These are phyloP conservation scores for Lizonia empirigonia DNA, from an alignment of 2,329 filamentous ascomycete species.

Conservation along the genomic window DNA sequence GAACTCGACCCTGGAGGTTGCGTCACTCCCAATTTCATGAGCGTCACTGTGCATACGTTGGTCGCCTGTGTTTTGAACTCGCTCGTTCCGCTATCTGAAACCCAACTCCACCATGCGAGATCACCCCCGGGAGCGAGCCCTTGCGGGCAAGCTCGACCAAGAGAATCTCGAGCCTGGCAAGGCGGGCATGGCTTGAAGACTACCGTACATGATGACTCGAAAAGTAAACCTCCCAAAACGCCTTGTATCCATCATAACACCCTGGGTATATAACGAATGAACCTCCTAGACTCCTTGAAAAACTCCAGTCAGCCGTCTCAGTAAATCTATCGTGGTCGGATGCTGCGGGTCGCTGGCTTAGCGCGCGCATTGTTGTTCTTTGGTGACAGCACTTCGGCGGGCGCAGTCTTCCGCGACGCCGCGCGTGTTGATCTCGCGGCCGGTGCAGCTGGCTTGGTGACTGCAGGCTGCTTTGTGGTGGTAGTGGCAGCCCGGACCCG, in stretches of 20 bases:
- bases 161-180: constrained; percentile 6
- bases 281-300: constrained; percentile 19
- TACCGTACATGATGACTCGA: neutral
- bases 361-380: constrained; percentile 28
- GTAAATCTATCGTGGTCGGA: constrained; percentile 28
- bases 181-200: constrained; percentile 1
- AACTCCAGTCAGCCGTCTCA: constrained; percentile 4
- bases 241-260: constrained; percentile 5
- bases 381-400: constrained; percentile 30
- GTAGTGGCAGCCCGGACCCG: constrained; percentile 20
- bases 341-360: constrained; percentile 27
- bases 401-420: constrained; percentile 29
- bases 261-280: constrained; percentile 13
- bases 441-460: constrained; percentile 16
- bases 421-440: constrained; percentile 30
- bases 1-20: too few relatives aligned
- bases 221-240: constrained; percentile 11
- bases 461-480: constrained; percentile 14
- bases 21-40: neutral
- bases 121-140: constrained; percentile 9
- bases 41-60: neutral
- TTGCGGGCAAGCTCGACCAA: constrained; percentile 6
- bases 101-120: constrained; percentile 2
- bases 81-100: constrained; percentile 1
- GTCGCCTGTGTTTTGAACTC: neutral